Conservation (phyloP, 208 protist genomes). For the Acanthamoeba healyi region DNA sequence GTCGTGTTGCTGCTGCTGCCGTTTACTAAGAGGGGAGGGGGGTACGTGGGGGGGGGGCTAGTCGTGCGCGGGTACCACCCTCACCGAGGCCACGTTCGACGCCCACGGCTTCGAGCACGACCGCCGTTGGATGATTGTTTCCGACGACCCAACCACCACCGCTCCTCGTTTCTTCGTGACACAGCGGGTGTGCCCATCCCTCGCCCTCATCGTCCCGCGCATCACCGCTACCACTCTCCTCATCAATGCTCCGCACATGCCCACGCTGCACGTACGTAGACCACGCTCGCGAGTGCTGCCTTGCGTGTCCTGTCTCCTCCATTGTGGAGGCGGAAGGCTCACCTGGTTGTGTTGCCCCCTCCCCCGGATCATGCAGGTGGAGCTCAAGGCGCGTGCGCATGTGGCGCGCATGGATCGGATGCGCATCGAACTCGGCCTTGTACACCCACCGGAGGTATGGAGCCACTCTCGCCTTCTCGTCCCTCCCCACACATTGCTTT, state of each 20-base stretch:
- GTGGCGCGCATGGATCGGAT: background rate
- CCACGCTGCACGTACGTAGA: background rate
- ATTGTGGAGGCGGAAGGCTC: background rate
- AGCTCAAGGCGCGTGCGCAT: background rate
- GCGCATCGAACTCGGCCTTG: background rate
- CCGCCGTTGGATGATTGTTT: constrained; percentile 33
- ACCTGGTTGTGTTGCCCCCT: background rate
- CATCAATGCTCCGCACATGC: constrained; percentile 18
- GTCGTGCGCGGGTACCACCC: constrained; percentile 35
- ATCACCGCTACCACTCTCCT: constrained; percentile 1
- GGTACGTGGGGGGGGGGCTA: background rate
- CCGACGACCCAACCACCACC: background rate
- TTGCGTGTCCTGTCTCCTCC: background rate
- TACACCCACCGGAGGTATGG: constrained; percentile 10
- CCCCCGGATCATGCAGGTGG: background rate
- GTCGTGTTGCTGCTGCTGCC: background rate
- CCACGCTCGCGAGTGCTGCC: background rate
- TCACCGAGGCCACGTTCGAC: background rate
- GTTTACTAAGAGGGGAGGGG: no score
- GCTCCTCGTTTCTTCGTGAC: background rate
- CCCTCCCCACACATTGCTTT: no score
- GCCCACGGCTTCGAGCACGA: constrained; percentile 53
- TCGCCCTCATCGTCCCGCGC: constrained; percentile 12
- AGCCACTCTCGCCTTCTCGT: no score
- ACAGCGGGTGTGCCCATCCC: background rate